phyloP scores from a whole-genome alignment of 148 eudicot species.

The Fagopyrum homotropicum region DNA sequence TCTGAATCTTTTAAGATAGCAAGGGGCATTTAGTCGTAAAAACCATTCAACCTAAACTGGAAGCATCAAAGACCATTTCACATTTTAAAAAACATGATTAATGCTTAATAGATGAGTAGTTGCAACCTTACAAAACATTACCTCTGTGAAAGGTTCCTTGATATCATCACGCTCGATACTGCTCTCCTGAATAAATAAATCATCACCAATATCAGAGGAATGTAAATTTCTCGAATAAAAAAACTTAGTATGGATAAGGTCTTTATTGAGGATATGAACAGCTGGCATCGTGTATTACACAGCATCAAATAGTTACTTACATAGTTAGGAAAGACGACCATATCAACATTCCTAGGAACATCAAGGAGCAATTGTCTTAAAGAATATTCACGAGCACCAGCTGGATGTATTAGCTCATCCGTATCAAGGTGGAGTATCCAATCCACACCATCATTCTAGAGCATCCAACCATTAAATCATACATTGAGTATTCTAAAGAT shows the following conservation, averaged over 20 bases:
- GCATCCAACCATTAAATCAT: neutral
- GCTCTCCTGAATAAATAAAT: constrained; percentile 53
- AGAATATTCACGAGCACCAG: constrained; percentile 83
- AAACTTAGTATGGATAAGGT: neutral
- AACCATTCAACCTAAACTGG: neutral
- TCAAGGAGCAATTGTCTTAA: constrained; percentile 71
- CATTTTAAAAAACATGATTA: neutral
- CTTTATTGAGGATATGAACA: neutral
- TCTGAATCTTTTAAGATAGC: neutral
- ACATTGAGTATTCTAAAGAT: neutral
- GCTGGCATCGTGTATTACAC: neutral
- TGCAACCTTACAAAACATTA: constrained; percentile 15
- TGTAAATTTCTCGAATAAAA: neutral
- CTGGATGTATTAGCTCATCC: constrained; percentile 83
- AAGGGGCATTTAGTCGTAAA: neutral
- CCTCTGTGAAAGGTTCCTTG: constrained; percentile 89
- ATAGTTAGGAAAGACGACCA: constrained; percentile 91
- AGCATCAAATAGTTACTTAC: constrained; percentile 34
- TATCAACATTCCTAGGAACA: constrained; percentile 76
- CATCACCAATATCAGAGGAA: neutral
- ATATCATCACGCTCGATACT: constrained; percentile 83
- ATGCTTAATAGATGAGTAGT: neutral
- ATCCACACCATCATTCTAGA: constrained; percentile 65
- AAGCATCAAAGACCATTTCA: neutral
- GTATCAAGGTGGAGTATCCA: constrained; percentile 97